Evolutionary conservation across 2,329 filamentous ascomycete species (phyloP), one percentile per base, ranked within the genome.

Genomic region (Paraphaeosphaeria sporulosa): DNA sequence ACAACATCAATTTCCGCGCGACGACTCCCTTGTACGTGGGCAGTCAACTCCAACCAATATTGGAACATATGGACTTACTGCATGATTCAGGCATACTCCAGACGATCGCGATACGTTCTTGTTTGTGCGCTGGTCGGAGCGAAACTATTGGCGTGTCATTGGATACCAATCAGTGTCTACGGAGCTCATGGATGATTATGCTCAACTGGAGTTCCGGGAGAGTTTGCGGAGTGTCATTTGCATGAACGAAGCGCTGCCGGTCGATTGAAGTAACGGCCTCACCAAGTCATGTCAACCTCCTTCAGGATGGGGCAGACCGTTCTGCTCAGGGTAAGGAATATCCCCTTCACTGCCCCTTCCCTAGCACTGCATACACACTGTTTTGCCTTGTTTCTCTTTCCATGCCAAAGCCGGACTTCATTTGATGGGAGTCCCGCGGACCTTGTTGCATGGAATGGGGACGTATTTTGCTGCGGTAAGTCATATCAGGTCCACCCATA

Each of bases 361-460:
- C 25, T 6, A 27, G 25, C 25, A 27, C 25, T 27, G 3, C 25
- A 3, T 27, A 27, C 25, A 27, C 25, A 27, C 25, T n/a, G n/a
- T 27, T 27, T 27, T 27, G 25, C 6, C 6, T 27, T 27, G 25
- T 6, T 27, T 27, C 25, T 27, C 25, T 27, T 27, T 6, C 25
- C 25, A 27, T 27, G 25, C 25, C 25, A 27, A 27, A 27, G 25
- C 25, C 25, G 25, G 25, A 3, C 3, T 27, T 3, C 25, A 27
- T 6, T 27, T 27, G 25, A 27, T 3, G 6, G 25, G 25, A 27
- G 25, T 12, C 36, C 52, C 12, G 27, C 44, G 21, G 42, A 42
- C 17, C 67, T 66, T 4, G 64, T 58, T 8, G 69, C 63, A 3
- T 80, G 70, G 5, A 82, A 62, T 0, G 80, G 79, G 8, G 25